Evolutionary conservation across 208 protist species (phyloP), one percentile per base, ranked within the genome.

Genomic region (Histomonas meleagridis): DNA sequence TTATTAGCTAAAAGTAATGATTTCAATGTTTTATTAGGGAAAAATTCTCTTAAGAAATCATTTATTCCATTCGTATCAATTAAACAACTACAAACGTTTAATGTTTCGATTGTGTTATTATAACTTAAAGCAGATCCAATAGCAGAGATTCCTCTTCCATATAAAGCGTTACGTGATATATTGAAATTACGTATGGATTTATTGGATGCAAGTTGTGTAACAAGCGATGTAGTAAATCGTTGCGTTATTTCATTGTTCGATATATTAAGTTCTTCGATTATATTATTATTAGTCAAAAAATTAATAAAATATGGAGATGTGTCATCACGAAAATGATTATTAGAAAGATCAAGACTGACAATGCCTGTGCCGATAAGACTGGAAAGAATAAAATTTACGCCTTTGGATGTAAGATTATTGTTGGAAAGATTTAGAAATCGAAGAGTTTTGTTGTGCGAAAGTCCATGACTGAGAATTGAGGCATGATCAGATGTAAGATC

Each of bases 251-350:
- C n/a, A 35, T 86, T 86, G 16, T 46, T 40, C 32, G 76, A 86
- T 1, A 86, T 55, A 86, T 86, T 46, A 32, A 86, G 43, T 26
- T 43, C 46, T 28, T 86, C 55, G 3, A 86, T 5, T 55, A 23
- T 55, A 18, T 86, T 86, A 55, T 86, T 86, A 40, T 26, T 26
- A 38, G 51, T 43, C 9, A 86, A 51, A n/a, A 51, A 86, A 86
- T 86, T 86, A 32, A 18, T 23, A 35, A 86, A 55, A 86, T 86
- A 48, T 26, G 76, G 76, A 51, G 76, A 40, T 21, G 21, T 32
- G 55, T 86, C 76, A 49, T 86, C 76, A 38, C 55, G 51, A 16
- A 86, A 57, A 26, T 86, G 76, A 55, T 86, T 86, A 86, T 86
- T 86, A 10, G 76, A 86, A 55, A 86, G 38, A 3, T 51, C n/a